Evolutionary conservation across 345 rosid species (phyloP).

Genomic region (Crucihimalaya himalaica): DNA sequence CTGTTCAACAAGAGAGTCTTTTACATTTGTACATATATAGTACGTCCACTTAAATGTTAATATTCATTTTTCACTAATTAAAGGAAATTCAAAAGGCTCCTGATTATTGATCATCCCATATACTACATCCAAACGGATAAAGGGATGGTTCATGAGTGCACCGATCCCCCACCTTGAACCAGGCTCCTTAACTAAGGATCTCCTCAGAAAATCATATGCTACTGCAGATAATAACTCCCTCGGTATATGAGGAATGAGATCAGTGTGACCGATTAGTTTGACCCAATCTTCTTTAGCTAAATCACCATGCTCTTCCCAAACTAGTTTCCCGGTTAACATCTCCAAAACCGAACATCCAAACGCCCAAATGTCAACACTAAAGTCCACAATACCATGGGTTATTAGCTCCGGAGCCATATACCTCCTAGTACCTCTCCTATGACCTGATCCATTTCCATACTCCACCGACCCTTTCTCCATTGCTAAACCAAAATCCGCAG

Average conservation of each 20-base stretch:
- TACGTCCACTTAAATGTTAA: too few relatives aligned
- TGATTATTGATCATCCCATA: too few relatives aligned
- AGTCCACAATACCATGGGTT: not conserved
- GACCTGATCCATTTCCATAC: conserved; percentile 15
- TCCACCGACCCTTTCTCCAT: conserved; percentile 17
- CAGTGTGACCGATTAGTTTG: not conserved
- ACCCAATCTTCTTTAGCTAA: not conserved
- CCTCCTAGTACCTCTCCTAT: conserved; percentile 9
- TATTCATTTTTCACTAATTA: too few relatives aligned
- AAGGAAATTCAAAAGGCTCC: not conserved
- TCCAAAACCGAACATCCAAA: conserved; percentile 28
- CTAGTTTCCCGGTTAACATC: not conserved
- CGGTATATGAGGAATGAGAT: not conserved
- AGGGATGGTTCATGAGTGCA: not conserved
- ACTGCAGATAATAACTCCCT: conserved; percentile 11
- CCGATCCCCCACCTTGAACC: not conserved
- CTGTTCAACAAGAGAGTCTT: too few relatives aligned
- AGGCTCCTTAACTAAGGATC: conserved; percentile 8
- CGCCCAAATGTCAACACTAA: conserved; percentile 15
- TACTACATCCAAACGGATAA: not conserved
- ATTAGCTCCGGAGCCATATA: conserved; percentile 22
- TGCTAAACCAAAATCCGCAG: conserved; percentile 26
- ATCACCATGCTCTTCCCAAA: conserved; percentile 1
- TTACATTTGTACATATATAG: too few relatives aligned
- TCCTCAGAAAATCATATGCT: conserved; percentile 13